phyloP scores from a whole-genome alignment of 768 basidiomycete species.

The Infundibulicybe gibba region DNA sequence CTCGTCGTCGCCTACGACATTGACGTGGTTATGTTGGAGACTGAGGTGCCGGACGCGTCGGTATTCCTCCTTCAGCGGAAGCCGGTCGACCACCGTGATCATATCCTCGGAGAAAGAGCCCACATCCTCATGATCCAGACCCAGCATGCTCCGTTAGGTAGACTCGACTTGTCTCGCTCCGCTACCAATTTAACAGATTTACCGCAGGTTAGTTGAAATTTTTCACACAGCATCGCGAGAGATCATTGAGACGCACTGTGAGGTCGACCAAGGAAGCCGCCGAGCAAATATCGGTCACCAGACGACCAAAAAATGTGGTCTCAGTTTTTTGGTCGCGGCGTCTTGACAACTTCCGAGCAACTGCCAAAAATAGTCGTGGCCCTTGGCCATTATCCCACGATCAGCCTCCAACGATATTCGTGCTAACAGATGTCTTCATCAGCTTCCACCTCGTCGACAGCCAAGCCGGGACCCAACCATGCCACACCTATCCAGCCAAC shows the following conservation, averaged over 20 bases:
- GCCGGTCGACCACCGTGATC: constrained; percentile 55
- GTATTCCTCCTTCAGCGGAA: constrained; percentile 58
- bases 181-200: no score
- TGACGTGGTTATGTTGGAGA: constrained; percentile 37
- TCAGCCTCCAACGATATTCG: no score
- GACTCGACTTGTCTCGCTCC: not conserved
- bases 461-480: constrained; percentile 25
- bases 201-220: no score
- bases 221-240: no score
- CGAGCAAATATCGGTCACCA: no score
- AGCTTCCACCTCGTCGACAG: constrained; percentile 48
- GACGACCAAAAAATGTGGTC: no score
- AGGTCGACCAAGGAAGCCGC: no score
- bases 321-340: not conserved
- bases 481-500: constrained; percentile 24
- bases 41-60: constrained; percentile 57
- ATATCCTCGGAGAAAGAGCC: constrained; percentile 50
- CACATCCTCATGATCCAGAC: constrained; percentile 23
- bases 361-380: no score
- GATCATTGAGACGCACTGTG: no score
- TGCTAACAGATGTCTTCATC: constrained; percentile 41
- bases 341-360: not conserved
- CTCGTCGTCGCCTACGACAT: constrained; percentile 55
- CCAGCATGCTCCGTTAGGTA: constrained; percentile 16
- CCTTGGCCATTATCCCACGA: no score